Evolutionary conservation across 1,284 basidiomycete genomes (phyloP).

Genomic region (Heterobasidion parviporum): DNA sequence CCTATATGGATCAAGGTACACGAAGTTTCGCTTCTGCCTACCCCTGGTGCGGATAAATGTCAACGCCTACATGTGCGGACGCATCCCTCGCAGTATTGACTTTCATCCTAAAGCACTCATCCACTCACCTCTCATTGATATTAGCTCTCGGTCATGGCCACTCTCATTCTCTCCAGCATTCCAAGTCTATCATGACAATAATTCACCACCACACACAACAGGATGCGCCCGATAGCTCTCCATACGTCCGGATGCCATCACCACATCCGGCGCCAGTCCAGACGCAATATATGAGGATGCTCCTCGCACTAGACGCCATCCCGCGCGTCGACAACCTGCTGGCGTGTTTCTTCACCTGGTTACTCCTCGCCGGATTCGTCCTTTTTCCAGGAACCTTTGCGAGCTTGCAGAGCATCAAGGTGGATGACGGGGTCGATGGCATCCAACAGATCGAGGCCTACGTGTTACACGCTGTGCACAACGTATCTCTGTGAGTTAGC

Average conservation of each 20-base stretch:
- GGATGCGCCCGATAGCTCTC: too few species aligned
- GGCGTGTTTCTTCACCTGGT: slow-evolving; percentile 49
- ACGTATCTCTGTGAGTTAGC: slow-evolving; percentile 2
- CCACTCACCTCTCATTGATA: too few species aligned
- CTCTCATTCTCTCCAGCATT: too few species aligned
- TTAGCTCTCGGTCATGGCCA: too few species aligned
- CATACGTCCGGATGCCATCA: not conserved
- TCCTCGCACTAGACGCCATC: slow-evolving; percentile 39
- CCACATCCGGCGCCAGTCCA: not conserved
- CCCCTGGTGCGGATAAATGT: too few species aligned
- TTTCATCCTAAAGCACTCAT: too few species aligned
- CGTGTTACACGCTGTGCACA: not conserved
- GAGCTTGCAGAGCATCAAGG: slow-evolving; percentile 28
- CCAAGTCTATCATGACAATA: too few species aligned
- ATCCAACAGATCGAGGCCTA: not conserved
- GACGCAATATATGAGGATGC: slow-evolving; percentile 41
- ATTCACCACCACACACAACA: too few species aligned
- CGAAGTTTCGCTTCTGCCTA: too few species aligned
- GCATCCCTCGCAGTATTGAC: too few species aligned
- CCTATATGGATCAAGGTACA: too few species aligned
- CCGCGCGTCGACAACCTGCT: slow-evolving; percentile 36
- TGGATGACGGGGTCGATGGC: not conserved
- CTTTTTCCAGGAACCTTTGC: slow-evolving; percentile 52
- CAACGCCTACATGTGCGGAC: too few species aligned
- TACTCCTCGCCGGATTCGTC: slow-evolving; percentile 49